These are phyloP conservation scores for Periconia sp. DNA, from an alignment of 2,329 filamentous ascomycete species.

Conservation along the genomic window DNA sequence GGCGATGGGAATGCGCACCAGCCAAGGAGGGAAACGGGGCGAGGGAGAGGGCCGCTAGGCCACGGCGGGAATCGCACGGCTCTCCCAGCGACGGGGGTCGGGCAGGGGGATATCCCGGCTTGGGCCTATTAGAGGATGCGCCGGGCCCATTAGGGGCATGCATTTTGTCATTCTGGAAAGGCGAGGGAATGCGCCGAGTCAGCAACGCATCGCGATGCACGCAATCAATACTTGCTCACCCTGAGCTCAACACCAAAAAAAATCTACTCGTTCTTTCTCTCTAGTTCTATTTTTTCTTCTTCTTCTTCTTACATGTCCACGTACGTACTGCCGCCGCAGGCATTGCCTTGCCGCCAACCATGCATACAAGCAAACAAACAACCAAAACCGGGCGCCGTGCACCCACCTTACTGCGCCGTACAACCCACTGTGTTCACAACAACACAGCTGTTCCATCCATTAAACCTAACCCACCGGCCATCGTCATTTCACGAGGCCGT, in stretches of 20 bases:
- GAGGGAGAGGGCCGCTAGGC: background rate
- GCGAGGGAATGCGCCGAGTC: constrained; percentile 3
- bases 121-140: constrained; percentile 1
- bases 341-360: background rate
- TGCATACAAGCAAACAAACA: background rate
- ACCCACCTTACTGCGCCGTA: no score
- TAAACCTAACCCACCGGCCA: no score
- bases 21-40: constrained; percentile 7
- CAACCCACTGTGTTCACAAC: no score
- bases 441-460: no score
- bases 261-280: background rate
- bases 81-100: constrained; percentile 12
- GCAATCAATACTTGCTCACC: no score
- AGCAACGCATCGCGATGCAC: background rate
- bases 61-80: background rate
- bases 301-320: no score
- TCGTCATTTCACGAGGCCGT: no score
- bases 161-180: constrained; percentile 3
- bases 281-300: background rate
- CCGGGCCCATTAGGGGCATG: background rate
- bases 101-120: constrained; percentile 1
- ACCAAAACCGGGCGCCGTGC: background rate
- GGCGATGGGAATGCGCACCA: constrained; percentile 7
- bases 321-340: no score
- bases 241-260: no score